phyloP scores from a whole-genome alignment of 345 rosid genomes.

The Clausena lansium region DNA sequence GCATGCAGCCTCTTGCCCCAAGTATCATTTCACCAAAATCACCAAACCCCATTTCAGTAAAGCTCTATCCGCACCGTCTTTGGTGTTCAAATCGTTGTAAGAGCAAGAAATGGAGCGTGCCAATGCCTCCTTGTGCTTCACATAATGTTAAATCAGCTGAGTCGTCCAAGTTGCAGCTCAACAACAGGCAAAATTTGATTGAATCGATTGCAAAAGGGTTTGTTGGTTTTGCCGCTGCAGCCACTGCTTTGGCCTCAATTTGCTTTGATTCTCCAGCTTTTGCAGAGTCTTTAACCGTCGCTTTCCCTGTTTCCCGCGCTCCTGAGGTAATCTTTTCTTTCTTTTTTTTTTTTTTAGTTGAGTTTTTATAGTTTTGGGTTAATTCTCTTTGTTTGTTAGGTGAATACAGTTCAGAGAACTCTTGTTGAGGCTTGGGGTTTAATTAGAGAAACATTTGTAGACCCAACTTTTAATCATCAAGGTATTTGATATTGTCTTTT shows the following conservation, averaged over 20 bases:
- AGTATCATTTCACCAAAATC: slow-evolving; percentile 22
- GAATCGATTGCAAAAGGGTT: slow-evolving; percentile 41
- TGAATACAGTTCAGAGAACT: slow-evolving; percentile 84
- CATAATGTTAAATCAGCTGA: slow-evolving; percentile 13
- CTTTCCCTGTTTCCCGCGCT: slow-evolving; percentile 84
- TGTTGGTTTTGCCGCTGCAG: slow-evolving; percentile 52
- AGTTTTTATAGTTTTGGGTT: neutral
- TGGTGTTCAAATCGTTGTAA: slow-evolving; percentile 17
- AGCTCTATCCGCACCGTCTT: slow-evolving; percentile 20
- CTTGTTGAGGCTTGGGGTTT: slow-evolving; percentile 96
- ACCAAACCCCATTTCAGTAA: slow-evolving; percentile 25
- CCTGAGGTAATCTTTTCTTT: slow-evolving; percentile 50
- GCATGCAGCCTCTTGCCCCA: slow-evolving; percentile 40
- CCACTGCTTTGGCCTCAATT: slow-evolving; percentile 49
- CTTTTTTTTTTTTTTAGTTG: neutral
- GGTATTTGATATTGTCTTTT: slow-evolving; percentile 34
- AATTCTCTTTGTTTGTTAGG: slow-evolving; percentile 36
- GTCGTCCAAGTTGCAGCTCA: slow-evolving; percentile 7
- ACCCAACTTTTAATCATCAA: slow-evolving; percentile 87
- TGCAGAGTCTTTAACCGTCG: slow-evolving; percentile 71
- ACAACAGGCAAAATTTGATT: slow-evolving; percentile 18
- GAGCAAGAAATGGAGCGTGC: slow-evolving; percentile 23
- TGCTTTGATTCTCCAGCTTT: slow-evolving; percentile 60
- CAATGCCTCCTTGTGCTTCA: slow-evolving; percentile 25
- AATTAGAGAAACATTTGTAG: slow-evolving; percentile 84